Conservation (phyloP, 2,329 filamentous ascomycete species). For the Xylaria sp. region DNA sequence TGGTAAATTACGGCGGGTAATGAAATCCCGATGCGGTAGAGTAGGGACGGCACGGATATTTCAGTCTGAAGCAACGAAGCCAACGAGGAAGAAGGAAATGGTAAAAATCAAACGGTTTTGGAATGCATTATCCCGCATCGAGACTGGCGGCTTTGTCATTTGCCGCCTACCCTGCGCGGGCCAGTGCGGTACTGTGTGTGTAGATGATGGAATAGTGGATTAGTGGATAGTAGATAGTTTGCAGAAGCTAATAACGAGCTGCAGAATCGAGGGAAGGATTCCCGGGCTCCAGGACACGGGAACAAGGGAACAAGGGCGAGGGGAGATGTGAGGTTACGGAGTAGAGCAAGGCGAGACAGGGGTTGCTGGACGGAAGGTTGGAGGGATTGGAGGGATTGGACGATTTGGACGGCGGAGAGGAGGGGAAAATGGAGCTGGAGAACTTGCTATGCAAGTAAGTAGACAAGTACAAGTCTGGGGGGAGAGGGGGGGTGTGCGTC, state of each 20-base stretch:
- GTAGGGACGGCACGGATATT: constrained; percentile 48
- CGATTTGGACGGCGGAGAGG: constrained; percentile 20
- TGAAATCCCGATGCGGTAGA: constrained; percentile 38
- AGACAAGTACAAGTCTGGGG: constrained; percentile 1
- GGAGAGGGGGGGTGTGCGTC: constrained; percentile 29
- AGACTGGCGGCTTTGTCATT: constrained; percentile 22
- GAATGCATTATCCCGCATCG: constrained; percentile 43
- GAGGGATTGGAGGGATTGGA: constrained; percentile 12
- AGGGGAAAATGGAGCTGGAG: constrained; percentile 15
- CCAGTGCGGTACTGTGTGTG: not conserved
- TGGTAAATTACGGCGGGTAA: constrained; percentile 28
- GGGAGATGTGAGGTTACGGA: constrained; percentile 20
- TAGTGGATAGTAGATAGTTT: constrained; percentile 1
- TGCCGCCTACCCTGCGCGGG: constrained; percentile 23
- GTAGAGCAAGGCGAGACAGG: constrained; percentile 35
- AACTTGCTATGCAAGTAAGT: not conserved
- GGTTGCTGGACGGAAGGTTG: constrained; percentile 26
- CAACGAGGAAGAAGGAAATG: constrained; percentile 43
- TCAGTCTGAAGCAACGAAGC: constrained; percentile 40
- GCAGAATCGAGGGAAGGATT: constrained; percentile 30
- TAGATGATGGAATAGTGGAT: not conserved
- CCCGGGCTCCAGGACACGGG: constrained; percentile 38
- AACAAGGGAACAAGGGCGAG: constrained; percentile 25
- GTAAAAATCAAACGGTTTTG: constrained; percentile 46
- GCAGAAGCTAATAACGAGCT: constrained; percentile 30